Evolutionary conservation across 2,329 filamentous ascomycete species (phyloP), one percentile per base, ranked within the genome.

Genomic region (Phaeosphaeria sp.): DNA sequence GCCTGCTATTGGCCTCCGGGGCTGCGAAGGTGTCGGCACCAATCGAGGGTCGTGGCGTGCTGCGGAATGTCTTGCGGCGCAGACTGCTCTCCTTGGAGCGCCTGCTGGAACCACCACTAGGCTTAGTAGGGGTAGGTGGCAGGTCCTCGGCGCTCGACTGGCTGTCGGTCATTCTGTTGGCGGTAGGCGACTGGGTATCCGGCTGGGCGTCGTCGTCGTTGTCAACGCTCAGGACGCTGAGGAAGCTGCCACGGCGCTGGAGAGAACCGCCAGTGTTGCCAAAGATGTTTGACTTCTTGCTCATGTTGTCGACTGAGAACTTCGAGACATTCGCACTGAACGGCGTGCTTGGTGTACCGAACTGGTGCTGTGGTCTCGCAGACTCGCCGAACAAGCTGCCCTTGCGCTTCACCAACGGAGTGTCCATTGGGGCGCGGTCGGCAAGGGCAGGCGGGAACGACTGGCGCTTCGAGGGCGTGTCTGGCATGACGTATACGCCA

Each of bases 401-500:
- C 21, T 70, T 63, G 20, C 73, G 67, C 59, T 70, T 72, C 42
- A 73, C 68, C 5, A 73, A 57, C 13, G 83, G 82, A 21, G 84
- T 79, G 36, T 79, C 78, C 46, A 83, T 64, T 15, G 65, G 57
- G 5, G 62, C 57, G 42, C 63, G 56, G 53, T 71, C 68, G 46
- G 51, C 81, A 49, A 77, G 86, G 43, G 77, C 87, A 86, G 51
- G 90, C 87, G 67, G 90, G 83, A 78, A 93, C 87, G 56, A 89
- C 80, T 90, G 89, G 73, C 95, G 93, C 81, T 98, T 99, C 79
- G 95, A 98, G 1, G 95, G 95, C 1, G 95, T 99, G 73, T 98
- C 95, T 0, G 95, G 94, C 83, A 96, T 93, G 27, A 86, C 81
- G 72, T 89, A 88, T 77, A 84, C 84, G 25, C 79, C 79, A 22